Base-by-base conservation (phyloP, 768 basidiomycete genomes). In the Coprinopsis marcescibilis region DNA sequence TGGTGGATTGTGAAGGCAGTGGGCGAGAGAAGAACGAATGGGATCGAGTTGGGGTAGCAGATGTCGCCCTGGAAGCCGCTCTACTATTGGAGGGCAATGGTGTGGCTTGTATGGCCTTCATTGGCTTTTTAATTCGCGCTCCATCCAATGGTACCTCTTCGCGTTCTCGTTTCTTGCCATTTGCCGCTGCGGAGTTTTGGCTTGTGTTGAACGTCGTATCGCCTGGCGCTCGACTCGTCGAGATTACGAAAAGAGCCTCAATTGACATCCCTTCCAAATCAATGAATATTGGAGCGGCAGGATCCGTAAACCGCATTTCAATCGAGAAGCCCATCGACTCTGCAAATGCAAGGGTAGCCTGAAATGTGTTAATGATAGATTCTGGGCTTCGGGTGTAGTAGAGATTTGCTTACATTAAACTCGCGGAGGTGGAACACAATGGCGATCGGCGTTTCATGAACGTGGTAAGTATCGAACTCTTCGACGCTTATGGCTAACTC, bases 391-490 rank as follows among this genome's bases (percentile, higher is more conserved):
- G 5, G 38, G 38, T 21, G 6, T 23, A 8, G 21, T 23, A 40
- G 29, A 20, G 25, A 15, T 10, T 40, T 13, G 21, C 72, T 49
- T 52, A 89, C 89, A 49, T 81, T 88, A 64, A 92, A 89, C 65
- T 92, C 89, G 29, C 84, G 79, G 23, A 92, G 64, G 63, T 90
- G 89, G 55, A 91, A 89, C 1, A 80, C 81, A 43, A 92, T 76
- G 3, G 77, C 81, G 25, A 76, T 76, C 1, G 89, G 85, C 14
- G 76, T 65, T 8, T 72, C 65, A 55, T 70, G 72, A 10, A 90
- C 67, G 37, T 86, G 77, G 57, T 90, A 92, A 5, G 73, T 65
- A 43, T 91, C 88, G 52, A 92, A 92, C 56, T 91, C 90, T 32
- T 87, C 85, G 1, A 76, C 76, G 47, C 81, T 84, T 43, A 92